phyloP scores from a whole-genome alignment of 208 protist species.

The Balamuthia mandrillaris region DNA sequence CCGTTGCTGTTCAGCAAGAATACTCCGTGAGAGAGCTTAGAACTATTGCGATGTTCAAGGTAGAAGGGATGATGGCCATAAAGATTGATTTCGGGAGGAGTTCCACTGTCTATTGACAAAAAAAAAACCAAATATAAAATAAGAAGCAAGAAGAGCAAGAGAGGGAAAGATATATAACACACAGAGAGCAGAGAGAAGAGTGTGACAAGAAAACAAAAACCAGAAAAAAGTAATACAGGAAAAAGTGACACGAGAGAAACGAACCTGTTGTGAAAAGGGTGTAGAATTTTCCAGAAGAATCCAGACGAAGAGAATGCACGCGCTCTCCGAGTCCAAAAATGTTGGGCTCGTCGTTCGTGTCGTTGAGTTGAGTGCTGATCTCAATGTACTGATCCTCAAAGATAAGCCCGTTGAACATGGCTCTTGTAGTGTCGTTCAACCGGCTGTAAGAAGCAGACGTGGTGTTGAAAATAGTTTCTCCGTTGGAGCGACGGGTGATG shows the following conservation, averaged over 20 bases:
- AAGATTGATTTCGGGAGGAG: conserved; percentile 31
- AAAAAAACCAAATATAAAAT: conserved; percentile 1
- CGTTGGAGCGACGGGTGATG: background rate
- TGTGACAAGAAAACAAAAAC: background rate
- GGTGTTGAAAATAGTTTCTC: conserved; percentile 35
- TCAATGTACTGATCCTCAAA: conserved; percentile 71
- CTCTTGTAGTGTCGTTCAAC: conserved; percentile 28
- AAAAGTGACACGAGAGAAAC: background rate
- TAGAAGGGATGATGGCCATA: conserved; percentile 76
- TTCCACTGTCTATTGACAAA: background rate
- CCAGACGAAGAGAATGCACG: conserved; percentile 36
- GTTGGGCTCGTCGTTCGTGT: background rate
- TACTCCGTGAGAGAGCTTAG: conserved; percentile 48
- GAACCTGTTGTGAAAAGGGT: conserved; percentile 25
- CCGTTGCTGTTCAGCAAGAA: conserved; percentile 79
- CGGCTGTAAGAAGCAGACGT: background rate
- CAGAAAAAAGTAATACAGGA: background rate
- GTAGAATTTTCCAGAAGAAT: conserved; percentile 32
- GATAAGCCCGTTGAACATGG: conserved; percentile 49
- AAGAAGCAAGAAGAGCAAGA: background rate
- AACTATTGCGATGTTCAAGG: conserved; percentile 45
- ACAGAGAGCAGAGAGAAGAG: background rate
- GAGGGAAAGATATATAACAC: background rate
- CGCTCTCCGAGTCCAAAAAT: conserved; percentile 73
- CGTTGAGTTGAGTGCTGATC: conserved; percentile 46